Conservation (phyloP, 345 rosid genomes). For the Arabis hirsuta region DNA sequence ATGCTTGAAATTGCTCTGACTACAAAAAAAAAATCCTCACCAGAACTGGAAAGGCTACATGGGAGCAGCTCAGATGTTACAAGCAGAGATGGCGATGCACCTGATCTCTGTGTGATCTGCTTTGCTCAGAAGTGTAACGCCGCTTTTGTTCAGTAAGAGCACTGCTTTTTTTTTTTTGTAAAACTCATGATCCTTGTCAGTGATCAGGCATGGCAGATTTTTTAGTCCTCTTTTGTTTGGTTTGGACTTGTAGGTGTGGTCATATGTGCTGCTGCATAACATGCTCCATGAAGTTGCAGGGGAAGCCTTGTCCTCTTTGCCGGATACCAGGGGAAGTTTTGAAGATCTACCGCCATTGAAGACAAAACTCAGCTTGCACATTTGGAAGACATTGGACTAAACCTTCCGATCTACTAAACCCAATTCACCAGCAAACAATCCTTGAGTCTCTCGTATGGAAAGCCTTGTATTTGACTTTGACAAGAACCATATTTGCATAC, state of each 20-base stretch:
- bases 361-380: no score
- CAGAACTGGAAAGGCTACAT: conserved; percentile 1
- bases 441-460: no score
- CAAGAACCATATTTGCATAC: no score
- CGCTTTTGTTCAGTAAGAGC: conserved; percentile 78
- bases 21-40: background rate
- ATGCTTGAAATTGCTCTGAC: background rate
- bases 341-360: conserved; percentile 70
- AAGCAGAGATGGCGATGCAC: conserved; percentile 36
- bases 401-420: no score
- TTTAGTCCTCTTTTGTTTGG: background rate
- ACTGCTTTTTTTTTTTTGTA: background rate
- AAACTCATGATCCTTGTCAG: conserved; percentile 4
- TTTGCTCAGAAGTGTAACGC: conserved; percentile 70
- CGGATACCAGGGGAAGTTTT: conserved; percentile 64
- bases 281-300: conserved; percentile 49
- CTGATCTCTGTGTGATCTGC: conserved; percentile 83
- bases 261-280: conserved; percentile 92
- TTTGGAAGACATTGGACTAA: no score
- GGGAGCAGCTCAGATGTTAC: conserved; percentile 38
- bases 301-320: conserved; percentile 75
- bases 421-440: no score
- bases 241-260: conserved; percentile 67
- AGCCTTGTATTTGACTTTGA: no score
- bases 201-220: conserved; percentile 4